A percentile compares a stretch with the other conserved stretches of the same genome.
phyloP scores from a whole-genome alignment of 805 yeast species.

The Ogataea trehaloabstinens region DNA sequence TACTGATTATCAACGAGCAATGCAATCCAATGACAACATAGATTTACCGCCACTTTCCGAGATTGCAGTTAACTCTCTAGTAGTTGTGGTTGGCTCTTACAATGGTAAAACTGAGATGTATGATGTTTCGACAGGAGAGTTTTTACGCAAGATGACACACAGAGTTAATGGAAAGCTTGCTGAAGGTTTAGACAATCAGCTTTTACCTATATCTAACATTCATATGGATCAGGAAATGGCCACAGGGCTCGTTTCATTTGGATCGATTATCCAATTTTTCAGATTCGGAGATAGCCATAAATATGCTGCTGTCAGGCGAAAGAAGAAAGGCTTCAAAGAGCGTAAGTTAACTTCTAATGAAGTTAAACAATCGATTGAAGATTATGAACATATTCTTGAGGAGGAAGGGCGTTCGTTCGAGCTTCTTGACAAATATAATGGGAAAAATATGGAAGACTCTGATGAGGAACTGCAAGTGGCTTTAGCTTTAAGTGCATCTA shows the following conservation, averaged over 20 bases:
- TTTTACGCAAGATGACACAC: conserved; percentile 30
- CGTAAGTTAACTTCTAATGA: conserved; percentile 29
- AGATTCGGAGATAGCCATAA: conserved; percentile 40
- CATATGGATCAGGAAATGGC: conserved; percentile 21
- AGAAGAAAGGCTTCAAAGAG: conserved; percentile 20
- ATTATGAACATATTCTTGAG: conserved; percentile 28
- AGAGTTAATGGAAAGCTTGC: conserved; percentile 19
- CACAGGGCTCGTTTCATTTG: conserved; percentile 40
- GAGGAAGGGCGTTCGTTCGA: conserved; percentile 20
- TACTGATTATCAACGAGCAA: conserved; percentile 17
- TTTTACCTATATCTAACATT: conserved; percentile 20
- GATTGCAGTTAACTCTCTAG: conserved; percentile 27
- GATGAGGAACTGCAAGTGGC: conserved; percentile 42
- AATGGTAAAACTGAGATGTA: conserved; percentile 43
- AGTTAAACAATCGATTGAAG: conserved; percentile 34
- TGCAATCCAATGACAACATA: conserved; percentile 13
- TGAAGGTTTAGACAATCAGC: conserved; percentile 12
- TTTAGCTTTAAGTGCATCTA: conserved; percentile 38
- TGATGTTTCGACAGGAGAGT: conserved; percentile 42
- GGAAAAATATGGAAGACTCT: conserved; percentile 36
- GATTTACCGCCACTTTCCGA: conserved; percentile 29
- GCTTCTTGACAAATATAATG: conserved; percentile 46
- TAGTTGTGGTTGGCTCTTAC: conserved; percentile 38
- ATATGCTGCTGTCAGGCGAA: conserved; percentile 15
- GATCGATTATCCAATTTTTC: conserved; percentile 44